Evolutionary conservation across 768 basidiomycete genomes (phyloP).

Genomic region (Clathrus columnatus): DNA sequence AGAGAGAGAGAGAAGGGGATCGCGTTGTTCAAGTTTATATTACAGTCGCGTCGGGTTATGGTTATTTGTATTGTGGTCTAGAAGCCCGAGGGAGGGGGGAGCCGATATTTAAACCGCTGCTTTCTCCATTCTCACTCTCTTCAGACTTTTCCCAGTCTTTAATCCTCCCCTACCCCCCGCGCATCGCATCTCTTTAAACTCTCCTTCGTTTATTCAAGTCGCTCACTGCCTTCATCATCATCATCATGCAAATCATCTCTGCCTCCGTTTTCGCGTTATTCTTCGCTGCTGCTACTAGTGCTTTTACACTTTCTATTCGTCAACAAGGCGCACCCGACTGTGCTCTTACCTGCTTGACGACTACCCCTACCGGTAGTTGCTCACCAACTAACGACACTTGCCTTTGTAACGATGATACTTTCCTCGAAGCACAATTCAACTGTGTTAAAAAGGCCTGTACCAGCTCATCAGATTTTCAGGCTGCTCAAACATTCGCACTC

Average conservation of each 20-base stretch:
- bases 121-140: background rate
- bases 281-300: slow-evolving; percentile 27
- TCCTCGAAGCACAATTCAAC: slow-evolving; percentile 34
- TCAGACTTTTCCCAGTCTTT: background rate
- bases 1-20: too few species aligned
- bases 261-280: slow-evolving; percentile 29
- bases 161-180: background rate
- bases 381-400: slow-evolving; percentile 42
- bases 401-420: slow-evolving; percentile 42
- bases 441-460: slow-evolving; percentile 45
- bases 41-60: too few species aligned
- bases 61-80: too few species aligned
- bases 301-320: slow-evolving; percentile 26
- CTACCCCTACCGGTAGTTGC: slow-evolving; percentile 35
- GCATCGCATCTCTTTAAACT: slow-evolving; percentile 4
- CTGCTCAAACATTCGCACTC: slow-evolving; percentile 1
- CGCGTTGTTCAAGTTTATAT: too few species aligned
- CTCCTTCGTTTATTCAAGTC: slow-evolving; percentile 18
- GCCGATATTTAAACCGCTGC: too few species aligned
- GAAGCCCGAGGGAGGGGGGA: too few species aligned
- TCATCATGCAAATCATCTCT: slow-evolving; percentile 46
- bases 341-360: slow-evolving; percentile 37
- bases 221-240: slow-evolving; percentile 15
- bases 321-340: slow-evolving; percentile 35
- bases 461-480: background rate